phyloP scores from a whole-genome alignment of 2,329 filamentous ascomycete species.

The Exserohilum rostratum region DNA sequence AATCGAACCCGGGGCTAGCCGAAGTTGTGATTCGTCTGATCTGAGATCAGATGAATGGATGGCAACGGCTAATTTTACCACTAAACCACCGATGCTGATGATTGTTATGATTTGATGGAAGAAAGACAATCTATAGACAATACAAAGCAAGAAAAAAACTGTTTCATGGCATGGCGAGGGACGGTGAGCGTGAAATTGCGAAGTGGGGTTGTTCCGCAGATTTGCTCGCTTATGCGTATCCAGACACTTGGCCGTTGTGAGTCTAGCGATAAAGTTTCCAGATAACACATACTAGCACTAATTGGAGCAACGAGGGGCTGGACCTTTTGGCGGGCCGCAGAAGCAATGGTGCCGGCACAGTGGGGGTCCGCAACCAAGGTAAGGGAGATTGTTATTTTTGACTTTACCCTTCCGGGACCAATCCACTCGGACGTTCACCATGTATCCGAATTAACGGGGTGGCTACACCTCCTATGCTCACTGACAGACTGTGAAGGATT shows the following conservation, averaged over 20 bases:
- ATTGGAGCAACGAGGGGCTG: too few relatives aligned
- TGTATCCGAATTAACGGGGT: too few relatives aligned
- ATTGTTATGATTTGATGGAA: slow-evolving; percentile 6
- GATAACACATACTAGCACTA: not conserved
- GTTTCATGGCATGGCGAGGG: too few relatives aligned
- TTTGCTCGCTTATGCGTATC: slow-evolving; percentile 6
- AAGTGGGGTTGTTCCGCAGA: not conserved
- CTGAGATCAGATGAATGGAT: not conserved
- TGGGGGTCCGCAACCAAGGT: too few relatives aligned
- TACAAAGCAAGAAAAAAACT: not conserved
- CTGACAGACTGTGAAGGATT: too few relatives aligned
- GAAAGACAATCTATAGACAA: not conserved
- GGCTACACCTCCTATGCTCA: too few relatives aligned
- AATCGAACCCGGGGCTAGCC: slow-evolving; percentile 12
- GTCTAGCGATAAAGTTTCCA: not conserved
- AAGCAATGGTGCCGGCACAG: too few relatives aligned
- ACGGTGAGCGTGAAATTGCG: not conserved
- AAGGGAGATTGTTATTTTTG: too few relatives aligned
- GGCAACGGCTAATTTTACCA: slow-evolving; percentile 24
- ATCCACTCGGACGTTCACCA: too few relatives aligned
- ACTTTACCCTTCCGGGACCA: too few relatives aligned
- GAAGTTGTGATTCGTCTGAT: slow-evolving; percentile 1
- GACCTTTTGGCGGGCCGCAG: too few relatives aligned
- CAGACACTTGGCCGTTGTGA: not conserved
- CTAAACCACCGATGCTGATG: slow-evolving; percentile 20